phyloP scores from a whole-genome alignment of 179 eudicot species.

The Patellifolia procumbens region DNA sequence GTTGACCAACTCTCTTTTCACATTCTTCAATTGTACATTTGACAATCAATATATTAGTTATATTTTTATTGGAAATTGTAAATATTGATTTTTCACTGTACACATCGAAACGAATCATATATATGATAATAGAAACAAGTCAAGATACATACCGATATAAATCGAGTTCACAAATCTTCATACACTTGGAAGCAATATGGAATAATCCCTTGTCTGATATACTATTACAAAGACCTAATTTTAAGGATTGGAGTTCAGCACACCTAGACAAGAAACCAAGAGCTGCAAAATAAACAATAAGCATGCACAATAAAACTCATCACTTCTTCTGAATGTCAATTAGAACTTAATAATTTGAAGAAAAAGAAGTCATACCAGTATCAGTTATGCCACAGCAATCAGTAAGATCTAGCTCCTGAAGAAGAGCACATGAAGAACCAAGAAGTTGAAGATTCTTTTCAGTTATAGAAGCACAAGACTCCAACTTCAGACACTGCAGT shows the following conservation, averaged over 20 bases:
- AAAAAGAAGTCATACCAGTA: constrained; percentile 36
- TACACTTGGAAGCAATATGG: constrained; percentile 60
- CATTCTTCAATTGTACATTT: too few relatives aligned
- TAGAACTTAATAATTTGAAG: background rate
- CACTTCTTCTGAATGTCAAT: background rate
- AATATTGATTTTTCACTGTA: too few relatives aligned
- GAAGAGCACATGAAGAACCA: constrained; percentile 46
- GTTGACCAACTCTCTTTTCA: too few relatives aligned
- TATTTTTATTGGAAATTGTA: too few relatives aligned
- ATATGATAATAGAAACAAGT: too few relatives aligned
- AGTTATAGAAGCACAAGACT: constrained; percentile 59
- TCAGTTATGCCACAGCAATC: constrained; percentile 71
- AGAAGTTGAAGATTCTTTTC: constrained; percentile 54
- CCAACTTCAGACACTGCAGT: constrained; percentile 58
- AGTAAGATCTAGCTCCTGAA: constrained; percentile 81
- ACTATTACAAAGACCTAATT: constrained; percentile 66
- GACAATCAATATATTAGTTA: too few relatives aligned
- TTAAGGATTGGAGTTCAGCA: constrained; percentile 54
- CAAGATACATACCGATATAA: constrained; percentile 85
- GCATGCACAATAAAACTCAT: background rate
- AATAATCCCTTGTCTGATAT: constrained; percentile 68
- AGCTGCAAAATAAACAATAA: constrained; percentile 42
- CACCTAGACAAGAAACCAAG: constrained; percentile 59
- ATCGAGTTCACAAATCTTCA: constrained; percentile 63
- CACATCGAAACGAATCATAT: too few relatives aligned